Evolutionary conservation across 106 monocot genomes (phyloP).

Genomic region (Iris macrosiphon): DNA sequence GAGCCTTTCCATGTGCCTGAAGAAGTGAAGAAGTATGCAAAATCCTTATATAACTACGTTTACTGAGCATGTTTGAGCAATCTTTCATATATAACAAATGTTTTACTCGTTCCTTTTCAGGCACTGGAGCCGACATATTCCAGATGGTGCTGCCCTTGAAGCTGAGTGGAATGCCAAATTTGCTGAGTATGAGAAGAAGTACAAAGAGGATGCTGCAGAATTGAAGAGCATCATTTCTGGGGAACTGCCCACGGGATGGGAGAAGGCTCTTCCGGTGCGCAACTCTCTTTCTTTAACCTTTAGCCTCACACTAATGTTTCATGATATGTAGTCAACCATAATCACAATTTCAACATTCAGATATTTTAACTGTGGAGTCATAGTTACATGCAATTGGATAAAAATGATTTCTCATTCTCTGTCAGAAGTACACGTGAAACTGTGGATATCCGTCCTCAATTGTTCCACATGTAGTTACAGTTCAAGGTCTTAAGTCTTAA

Average conservation of each 20-base stretch:
- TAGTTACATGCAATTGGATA: too few relatives aligned
- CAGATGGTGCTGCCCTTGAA: constrained; percentile 59
- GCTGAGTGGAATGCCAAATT: constrained; percentile 73
- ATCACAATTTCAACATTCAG: background rate
- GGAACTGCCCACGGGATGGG: constrained; percentile 70
- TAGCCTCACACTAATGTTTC: background rate
- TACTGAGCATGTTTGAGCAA: too few relatives aligned
- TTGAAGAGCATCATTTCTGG: constrained; percentile 57
- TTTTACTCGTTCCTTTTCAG: constrained; percentile 13
- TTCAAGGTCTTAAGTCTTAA: too few relatives aligned
- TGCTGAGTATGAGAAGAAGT: constrained; percentile 73
- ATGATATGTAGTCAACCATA: background rate
- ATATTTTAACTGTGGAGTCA: too few relatives aligned
- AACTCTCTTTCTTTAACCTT: background rate
- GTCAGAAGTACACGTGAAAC: too few relatives aligned
- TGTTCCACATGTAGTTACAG: too few relatives aligned
- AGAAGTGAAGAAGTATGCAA: constrained; percentile 80
- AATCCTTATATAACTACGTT: too few relatives aligned
- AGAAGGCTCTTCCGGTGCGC: constrained; percentile 61
- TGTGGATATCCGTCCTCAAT: too few relatives aligned
- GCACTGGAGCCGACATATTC: constrained; percentile 67
- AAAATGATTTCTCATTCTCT: too few relatives aligned
- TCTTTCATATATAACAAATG: too few relatives aligned
- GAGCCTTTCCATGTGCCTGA: constrained; percentile 83
- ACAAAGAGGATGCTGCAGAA: constrained; percentile 53